phyloP scores from a whole-genome alignment of 371 early-diverging fungal species.

The Mucor saturninus region DNA sequence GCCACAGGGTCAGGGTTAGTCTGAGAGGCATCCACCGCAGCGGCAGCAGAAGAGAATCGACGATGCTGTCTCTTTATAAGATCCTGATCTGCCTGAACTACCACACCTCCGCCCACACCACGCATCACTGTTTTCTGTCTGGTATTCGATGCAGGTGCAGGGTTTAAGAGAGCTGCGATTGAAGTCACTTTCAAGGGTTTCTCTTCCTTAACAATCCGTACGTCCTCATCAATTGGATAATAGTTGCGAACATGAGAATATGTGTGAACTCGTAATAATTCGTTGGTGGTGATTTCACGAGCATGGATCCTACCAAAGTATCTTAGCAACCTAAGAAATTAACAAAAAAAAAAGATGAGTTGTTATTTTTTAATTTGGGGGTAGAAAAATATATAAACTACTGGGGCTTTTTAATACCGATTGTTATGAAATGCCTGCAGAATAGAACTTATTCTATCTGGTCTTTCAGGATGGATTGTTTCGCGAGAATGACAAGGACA shows the following conservation, averaged over 20 bases:
- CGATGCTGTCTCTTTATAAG: conserved; percentile 39
- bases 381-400: not conserved
- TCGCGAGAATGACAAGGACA: conserved; percentile 66
- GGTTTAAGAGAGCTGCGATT: conserved; percentile 45
- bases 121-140: conserved; percentile 16
- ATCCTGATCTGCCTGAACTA: conserved; percentile 33
- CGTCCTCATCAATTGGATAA: conserved; percentile 29
- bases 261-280: conserved; percentile 59
- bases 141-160: conserved; percentile 11
- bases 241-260: conserved; percentile 63
- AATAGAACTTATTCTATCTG: conserved; percentile 58
- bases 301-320: conserved; percentile 57
- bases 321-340: conserved; percentile 44
- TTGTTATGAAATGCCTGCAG: conserved; percentile 42
- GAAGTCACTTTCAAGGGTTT: conserved; percentile 37
- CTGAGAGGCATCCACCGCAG: conserved; percentile 29
- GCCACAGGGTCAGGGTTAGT: conserved; percentile 34
- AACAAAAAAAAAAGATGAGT: no score
- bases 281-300: conserved; percentile 56
- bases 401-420: conserved; percentile 29
- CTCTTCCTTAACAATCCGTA: conserved; percentile 17
- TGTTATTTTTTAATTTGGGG: no score
- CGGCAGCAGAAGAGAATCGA: conserved; percentile 43
- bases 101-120: conserved; percentile 48
- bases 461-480: conserved; percentile 67